Evolutionary conservation across 2,329 filamentous ascomycete species (phyloP).

Genomic region (Alternaria burnsii): DNA sequence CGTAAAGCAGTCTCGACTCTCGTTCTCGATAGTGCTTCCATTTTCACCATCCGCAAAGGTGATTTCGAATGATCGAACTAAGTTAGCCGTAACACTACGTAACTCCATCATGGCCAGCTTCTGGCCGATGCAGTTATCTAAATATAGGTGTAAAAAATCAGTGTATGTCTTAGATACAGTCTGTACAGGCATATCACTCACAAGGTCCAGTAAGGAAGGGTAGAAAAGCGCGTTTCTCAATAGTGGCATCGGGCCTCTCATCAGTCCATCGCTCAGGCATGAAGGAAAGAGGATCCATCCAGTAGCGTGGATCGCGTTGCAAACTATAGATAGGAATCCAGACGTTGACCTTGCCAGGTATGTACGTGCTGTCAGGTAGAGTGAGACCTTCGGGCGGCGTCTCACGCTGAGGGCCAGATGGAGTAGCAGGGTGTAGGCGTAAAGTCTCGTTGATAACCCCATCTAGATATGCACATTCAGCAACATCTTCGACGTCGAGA

Average conservation of each 20-base stretch:
- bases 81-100: slow-evolving; percentile 67
- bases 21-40: slow-evolving; percentile 27
- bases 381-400: slow-evolving; percentile 45
- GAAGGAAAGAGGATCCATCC: slow-evolving; percentile 33
- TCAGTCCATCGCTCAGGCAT: slow-evolving; percentile 45
- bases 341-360: slow-evolving; percentile 41
- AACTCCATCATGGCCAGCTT: slow-evolving; percentile 71
- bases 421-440: slow-evolving; percentile 44
- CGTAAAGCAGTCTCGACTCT: slow-evolving; percentile 42
- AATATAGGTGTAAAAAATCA: no score
- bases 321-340: slow-evolving; percentile 44
- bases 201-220: slow-evolving; percentile 71
- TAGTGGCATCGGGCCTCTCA: slow-evolving; percentile 29
- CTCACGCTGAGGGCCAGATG: slow-evolving; percentile 43
- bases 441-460: slow-evolving; percentile 44
- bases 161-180: no score
- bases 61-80: slow-evolving; percentile 68
- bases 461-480: slow-evolving; percentile 38
- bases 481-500: slow-evolving; percentile 38
- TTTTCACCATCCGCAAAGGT: slow-evolving; percentile 39
- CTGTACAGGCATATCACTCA: no score
- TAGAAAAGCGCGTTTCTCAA: slow-evolving; percentile 67
- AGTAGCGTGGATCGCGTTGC: slow-evolving; percentile 42
- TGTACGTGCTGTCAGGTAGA: slow-evolving; percentile 39
- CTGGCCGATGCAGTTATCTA: slow-evolving; percentile 76